A percentile compares a stretch with the other conserved stretches of the same genome.
Evolutionary conservation across 768 basidiomycete genomes (phyloP).

Genomic region (Amanita pallidorosea): DNA sequence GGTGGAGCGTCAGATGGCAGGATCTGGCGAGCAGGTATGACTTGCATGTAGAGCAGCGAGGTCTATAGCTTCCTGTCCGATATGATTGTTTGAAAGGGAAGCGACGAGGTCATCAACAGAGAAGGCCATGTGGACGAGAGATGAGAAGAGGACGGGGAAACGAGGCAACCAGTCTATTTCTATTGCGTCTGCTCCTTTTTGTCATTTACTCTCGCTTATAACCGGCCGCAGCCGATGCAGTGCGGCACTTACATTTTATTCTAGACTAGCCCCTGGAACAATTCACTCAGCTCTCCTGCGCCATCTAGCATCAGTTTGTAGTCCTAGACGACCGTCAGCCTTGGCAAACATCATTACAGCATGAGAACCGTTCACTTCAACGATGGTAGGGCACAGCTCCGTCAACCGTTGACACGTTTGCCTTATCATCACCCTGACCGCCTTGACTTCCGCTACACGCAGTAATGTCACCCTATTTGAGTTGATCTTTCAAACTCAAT

Average conservation of each 20-base stretch:
- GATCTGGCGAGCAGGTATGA: not conserved
- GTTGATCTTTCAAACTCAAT: too few relatives aligned
- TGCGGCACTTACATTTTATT: not conserved
- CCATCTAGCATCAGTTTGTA: not conserved
- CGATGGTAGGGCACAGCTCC: constrained; percentile 22
- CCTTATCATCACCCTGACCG: constrained; percentile 16
- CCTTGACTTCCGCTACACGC: constrained; percentile 5
- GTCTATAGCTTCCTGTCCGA: constrained; percentile 46
- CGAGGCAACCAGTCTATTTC: not conserved
- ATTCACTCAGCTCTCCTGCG: constrained; percentile 1
- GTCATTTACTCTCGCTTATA: not conserved
- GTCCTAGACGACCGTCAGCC: constrained; percentile 1
- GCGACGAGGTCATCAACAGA: constrained; percentile 45
- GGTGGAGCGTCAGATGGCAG: constrained; percentile 3
- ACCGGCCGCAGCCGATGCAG: constrained; percentile 3
- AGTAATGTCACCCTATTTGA: constrained; percentile 9
- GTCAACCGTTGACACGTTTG: constrained; percentile 18
- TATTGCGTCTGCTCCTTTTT: not conserved
- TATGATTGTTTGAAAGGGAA: constrained; percentile 38
- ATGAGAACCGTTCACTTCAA: constrained; percentile 16
- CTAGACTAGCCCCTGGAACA: constrained; percentile 3
- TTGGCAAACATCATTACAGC: not conserved
- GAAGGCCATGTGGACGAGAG: constrained; percentile 27
- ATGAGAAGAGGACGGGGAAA: not conserved
- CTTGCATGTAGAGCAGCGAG: constrained; percentile 42